phyloP scores from a whole-genome alignment of 1,139 yeast species.

The Scheffersomyces cryptocercus region DNA sequence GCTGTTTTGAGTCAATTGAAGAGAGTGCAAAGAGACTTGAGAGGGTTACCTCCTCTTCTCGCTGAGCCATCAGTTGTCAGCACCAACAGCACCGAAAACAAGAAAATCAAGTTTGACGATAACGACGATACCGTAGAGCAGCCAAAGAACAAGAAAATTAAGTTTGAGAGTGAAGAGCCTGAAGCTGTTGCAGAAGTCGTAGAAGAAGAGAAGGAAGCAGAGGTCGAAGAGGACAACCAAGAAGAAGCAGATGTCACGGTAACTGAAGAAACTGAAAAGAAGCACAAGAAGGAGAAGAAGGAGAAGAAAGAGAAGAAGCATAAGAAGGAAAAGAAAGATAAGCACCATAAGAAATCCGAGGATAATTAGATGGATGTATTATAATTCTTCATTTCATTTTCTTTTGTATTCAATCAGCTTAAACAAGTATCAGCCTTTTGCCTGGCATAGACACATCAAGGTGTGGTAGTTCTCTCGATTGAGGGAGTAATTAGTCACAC shows the following conservation, averaged over 20 bases:
- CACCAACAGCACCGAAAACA: slow-evolving; percentile 19
- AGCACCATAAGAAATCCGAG: slow-evolving; percentile 14
- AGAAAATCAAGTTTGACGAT: slow-evolving; percentile 28
- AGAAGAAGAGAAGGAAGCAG: slow-evolving; percentile 6
- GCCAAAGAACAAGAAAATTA: slow-evolving; percentile 24
- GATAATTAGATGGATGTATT: too few species aligned
- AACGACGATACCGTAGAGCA: slow-evolving; percentile 14
- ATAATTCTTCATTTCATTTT: too few species aligned
- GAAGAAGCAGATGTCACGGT: slow-evolving; percentile 3
- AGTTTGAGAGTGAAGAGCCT: slow-evolving; percentile 27
- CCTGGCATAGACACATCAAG: too few species aligned
- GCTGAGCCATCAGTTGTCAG: slow-evolving; percentile 20
- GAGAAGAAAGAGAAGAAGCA: slow-evolving; percentile 17
- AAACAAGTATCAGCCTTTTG: too few species aligned
- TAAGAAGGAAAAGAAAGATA: slow-evolving; percentile 17
- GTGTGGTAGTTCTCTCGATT: too few species aligned
- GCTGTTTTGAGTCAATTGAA: slow-evolving; percentile 58
- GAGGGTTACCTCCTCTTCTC: slow-evolving; percentile 69
- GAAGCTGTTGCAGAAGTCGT: slow-evolving; percentile 10
- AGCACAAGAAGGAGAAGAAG: slow-evolving; percentile 9
- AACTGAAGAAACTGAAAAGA: slow-evolving; percentile 6
- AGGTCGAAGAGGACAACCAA: slow-evolving; percentile 4
- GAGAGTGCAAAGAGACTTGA: slow-evolving; percentile 68
- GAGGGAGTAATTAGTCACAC: too few species aligned
- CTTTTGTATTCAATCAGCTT: too few species aligned